These are phyloP conservation scores for Colletotrichum sp. DNA, from an alignment of 2,329 filamentous ascomycete genomes.

Conservation along the genomic window DNA sequence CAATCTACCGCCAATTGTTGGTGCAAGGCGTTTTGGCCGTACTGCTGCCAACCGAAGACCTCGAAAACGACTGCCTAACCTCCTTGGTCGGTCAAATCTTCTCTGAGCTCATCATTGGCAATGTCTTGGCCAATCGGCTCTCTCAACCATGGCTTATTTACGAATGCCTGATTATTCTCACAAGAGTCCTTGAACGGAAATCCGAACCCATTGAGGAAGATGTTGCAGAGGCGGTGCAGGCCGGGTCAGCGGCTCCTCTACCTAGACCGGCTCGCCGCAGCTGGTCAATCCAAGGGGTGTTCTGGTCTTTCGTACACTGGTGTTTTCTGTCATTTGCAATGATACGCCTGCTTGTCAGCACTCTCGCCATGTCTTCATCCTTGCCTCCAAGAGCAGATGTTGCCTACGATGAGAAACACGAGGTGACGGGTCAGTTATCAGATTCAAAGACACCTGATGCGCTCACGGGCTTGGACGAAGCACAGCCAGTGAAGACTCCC, in stretches of 20 bases:
- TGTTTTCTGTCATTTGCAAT: conserved; percentile 61
- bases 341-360: conserved; percentile 69
- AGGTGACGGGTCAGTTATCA: conserved; percentile 26
- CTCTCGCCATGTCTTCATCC: conserved; percentile 71
- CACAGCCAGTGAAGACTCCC: conserved; percentile 54
- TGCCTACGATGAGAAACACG: not conserved
- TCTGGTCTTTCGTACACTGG: conserved; percentile 63
- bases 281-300: conserved; percentile 52
- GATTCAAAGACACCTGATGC: conserved; percentile 26
- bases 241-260: not conserved
- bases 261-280: conserved; percentile 16
- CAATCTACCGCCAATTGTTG: conserved; percentile 85
- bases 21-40: conserved; percentile 82
- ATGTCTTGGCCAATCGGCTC: conserved; percentile 77
- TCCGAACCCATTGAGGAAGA: conserved; percentile 10
- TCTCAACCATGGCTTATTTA: conserved; percentile 90
- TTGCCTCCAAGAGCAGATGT: conserved; percentile 56
- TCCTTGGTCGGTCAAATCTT: conserved; percentile 86
- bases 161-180: conserved; percentile 79
- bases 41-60: conserved; percentile 88
- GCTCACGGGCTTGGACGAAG: conserved; percentile 10
- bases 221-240: conserved; percentile 2
- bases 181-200: conserved; percentile 42
- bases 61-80: conserved; percentile 85
- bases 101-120: conserved; percentile 87